Evolutionary conservation across 371 early-diverging fungal species (phyloP), one percentile per base, ranked within the genome.

Genomic region (Amoeboaphelidium protococcarum): DNA sequence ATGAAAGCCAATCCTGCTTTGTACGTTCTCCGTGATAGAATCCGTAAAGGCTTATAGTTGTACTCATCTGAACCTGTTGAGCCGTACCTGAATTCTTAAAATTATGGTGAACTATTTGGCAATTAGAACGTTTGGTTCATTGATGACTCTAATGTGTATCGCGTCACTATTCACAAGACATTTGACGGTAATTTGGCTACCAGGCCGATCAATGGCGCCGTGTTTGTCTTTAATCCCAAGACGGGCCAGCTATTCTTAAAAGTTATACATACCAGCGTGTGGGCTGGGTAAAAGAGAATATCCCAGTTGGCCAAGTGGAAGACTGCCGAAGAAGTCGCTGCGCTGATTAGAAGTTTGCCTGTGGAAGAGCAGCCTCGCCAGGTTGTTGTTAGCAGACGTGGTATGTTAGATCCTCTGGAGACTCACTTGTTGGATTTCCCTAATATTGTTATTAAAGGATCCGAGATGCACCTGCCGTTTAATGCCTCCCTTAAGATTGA

Each of bases 111-210:
- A 60, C 62, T 96, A 52, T 96, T 96, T 68, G 79, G 80, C 50
- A 87, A 89, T 61, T 90, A 91, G 64, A 91, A 84, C 52, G 89
- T 90, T 54, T 96, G 97, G 97, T 96, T 96, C 58, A 82, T 96
- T 23, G 97, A 96, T 61, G 97, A 96, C 59, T 91, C 97, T 47
- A 92, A 94, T 54, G 97, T 96, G 2, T 96, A 96, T 62, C 84
- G 97, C 58, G 97, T 96, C 37, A 96, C 94, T 24, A 90, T 92
- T 58, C 97, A 96, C 73, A 92, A 91, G 75, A 94, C 97, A 6
- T 91, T 90, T 53, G 95, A 96, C 63, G 97, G 97, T 42, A 92
- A 92, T 59, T 78, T 96, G 74, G 78, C 76, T 24, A 96, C 95
- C 23, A 91, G 91, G 54, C 95, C 94, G 25, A 94, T 94, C 63